These are phyloP conservation scores for Aureobasidium sp. DNA, from an alignment of 2,329 filamentous ascomycete species.

Conservation along the genomic window DNA sequence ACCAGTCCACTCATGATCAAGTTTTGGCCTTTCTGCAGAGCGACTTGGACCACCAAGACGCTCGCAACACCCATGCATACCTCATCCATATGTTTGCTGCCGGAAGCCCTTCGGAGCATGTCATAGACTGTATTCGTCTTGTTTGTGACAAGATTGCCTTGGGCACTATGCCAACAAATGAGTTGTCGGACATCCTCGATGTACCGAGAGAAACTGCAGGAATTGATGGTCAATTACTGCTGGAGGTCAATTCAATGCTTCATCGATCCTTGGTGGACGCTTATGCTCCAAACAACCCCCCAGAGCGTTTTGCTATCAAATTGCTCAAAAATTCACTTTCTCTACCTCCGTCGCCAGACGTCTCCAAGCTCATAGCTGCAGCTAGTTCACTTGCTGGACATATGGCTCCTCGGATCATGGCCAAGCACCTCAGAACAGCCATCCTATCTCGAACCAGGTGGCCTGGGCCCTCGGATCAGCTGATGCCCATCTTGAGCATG, in stretches of 20 bases:
- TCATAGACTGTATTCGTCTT: not conserved
- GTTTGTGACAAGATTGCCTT: constrained; percentile 21
- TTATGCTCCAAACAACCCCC: not conserved
- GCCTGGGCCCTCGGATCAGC: not conserved
- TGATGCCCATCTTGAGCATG: not conserved
- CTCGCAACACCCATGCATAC: not conserved
- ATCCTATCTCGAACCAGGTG: not conserved
- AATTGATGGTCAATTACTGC: not conserved
- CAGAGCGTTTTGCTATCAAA: not conserved
- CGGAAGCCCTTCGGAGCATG: not conserved
- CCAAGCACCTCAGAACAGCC: not conserved
- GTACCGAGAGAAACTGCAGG: not conserved
- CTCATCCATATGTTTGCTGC: not conserved
- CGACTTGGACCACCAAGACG: constrained; percentile 1
- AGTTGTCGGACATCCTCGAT: constrained; percentile 13
- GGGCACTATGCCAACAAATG: constrained; percentile 15
- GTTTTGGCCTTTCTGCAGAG: constrained; percentile 11
- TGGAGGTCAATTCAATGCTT: not conserved
- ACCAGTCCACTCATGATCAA: not conserved
- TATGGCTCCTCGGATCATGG: not conserved
- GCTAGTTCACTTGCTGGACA: not conserved
- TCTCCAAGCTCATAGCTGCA: not conserved
- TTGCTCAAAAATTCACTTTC: not conserved
- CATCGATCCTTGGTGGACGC: not conserved
- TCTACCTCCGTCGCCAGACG: not conserved